Evolutionary conservation across 352 stramenopile genomes (phyloP).

Genomic region (Hyaloperonospora brassicae): DNA sequence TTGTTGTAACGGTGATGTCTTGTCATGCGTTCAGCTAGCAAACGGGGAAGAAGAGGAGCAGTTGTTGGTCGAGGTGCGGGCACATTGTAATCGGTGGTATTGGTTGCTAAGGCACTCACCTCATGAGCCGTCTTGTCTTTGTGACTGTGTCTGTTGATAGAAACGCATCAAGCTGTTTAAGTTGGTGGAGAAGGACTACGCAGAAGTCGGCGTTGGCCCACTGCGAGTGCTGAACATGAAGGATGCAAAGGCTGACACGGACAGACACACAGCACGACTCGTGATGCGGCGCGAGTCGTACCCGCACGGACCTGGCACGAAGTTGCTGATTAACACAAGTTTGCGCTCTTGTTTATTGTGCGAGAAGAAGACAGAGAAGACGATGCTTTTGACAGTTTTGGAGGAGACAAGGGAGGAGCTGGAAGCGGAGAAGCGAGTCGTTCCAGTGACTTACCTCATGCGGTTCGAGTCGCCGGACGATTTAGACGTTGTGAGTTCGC

Average conservation of each 20-base stretch:
- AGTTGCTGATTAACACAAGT: slow-evolving; percentile 66
- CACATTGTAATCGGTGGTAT: background rate
- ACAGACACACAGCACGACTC: slow-evolving; percentile 44
- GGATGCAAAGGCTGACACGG: slow-evolving; percentile 29
- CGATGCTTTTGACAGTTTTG: slow-evolving; percentile 57
- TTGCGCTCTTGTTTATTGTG: slow-evolving; percentile 54
- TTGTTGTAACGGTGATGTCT: slow-evolving; percentile 8
- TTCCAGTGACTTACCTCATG: slow-evolving; percentile 63
- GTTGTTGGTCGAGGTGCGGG: slow-evolving; percentile 56
- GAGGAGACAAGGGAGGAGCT: slow-evolving; percentile 30
- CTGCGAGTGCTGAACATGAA: slow-evolving; percentile 53
- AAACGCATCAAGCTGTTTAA: slow-evolving; percentile 80
- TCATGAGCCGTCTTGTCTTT: background rate
- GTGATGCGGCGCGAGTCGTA: slow-evolving; percentile 81
- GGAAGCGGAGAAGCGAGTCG: slow-evolving; percentile 40
- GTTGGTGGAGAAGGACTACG: slow-evolving; percentile 63
- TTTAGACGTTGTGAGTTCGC: slow-evolving; percentile 39
- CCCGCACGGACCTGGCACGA: slow-evolving; percentile 55
- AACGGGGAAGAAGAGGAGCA: slow-evolving; percentile 72
- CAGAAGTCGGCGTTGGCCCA: slow-evolving; percentile 67
- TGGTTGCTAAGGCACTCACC: background rate
- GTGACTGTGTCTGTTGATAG: slow-evolving; percentile 14
- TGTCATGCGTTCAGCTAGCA: slow-evolving; percentile 26
- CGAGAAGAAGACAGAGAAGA: slow-evolving; percentile 72
- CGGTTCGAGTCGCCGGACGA: slow-evolving; percentile 56